Base-by-base conservation (phyloP, 805 yeast genomes). In the Metschnikowia borealis region DNA sequence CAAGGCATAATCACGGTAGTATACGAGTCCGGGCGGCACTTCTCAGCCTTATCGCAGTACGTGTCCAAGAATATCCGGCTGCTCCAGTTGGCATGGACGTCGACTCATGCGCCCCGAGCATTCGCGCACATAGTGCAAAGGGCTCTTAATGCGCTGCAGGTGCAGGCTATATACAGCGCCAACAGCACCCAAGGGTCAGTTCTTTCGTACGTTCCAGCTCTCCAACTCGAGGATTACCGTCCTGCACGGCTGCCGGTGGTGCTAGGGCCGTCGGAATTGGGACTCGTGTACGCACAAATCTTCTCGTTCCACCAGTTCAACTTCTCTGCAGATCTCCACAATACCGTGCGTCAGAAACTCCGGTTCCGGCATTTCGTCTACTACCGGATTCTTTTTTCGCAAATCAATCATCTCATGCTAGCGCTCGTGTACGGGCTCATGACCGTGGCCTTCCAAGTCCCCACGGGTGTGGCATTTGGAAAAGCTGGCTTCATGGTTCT, bases 291-390 rank as follows among this genome's bases (percentile, higher is more conserved):
- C 48, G 68, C 71, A 10, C 62, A 57, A 44, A 47, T 68, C 23
- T 66, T 68, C 48, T 60, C 71, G 20, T 64, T 68, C 54, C 69
- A 68, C 50, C 72, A 68, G 53, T 68, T 65, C 59, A 66, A 67
- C 45, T 68, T 68, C 50, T 60, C 68, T 3, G 50, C 59, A 3
- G 68, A 65, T 39, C 56, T 68, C 32, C 63, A 62, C 48, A 50
- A 48, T 23, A 18, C 44, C 32, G 58, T 68, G 50, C 52, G 59
- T 20, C 45, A 58, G 4, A 46, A 47, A 32, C 57, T 68, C 33
- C 60, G 57, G 35, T 62, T 60, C 52, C 59, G 53, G 37, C 63
- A 63, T 38, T 68, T 57, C 51, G 23, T 68, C n/a, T 50, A 56
- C 32, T 68, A 61, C 58, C 55, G 73, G 15, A 35, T 66, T 11